Conservation (phyloP, 306 rosid genomes). For the Alnus rubra region DNA sequence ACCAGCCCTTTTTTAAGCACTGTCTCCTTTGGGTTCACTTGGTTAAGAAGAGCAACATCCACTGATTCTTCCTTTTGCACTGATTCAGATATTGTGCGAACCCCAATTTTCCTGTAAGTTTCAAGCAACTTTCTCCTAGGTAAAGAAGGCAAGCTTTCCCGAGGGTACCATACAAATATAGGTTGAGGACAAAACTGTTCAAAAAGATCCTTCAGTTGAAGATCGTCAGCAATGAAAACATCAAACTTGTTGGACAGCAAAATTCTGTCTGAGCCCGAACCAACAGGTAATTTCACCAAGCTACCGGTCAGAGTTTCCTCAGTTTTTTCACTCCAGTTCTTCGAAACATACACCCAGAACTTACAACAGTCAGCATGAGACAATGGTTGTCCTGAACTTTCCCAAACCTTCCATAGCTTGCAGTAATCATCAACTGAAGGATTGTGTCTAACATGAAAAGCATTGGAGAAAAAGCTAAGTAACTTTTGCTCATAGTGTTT, state of each 20-base stretch:
- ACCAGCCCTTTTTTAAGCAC: conserved; percentile 45
- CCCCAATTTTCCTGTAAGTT: conserved; percentile 57
- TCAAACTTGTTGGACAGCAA: conserved; percentile 44
- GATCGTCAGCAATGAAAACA: conserved; percentile 66
- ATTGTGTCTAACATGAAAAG: conserved; percentile 37
- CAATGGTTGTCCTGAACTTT: conserved; percentile 36
- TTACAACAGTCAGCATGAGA: conserved; percentile 50
- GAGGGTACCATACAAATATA: conserved; percentile 78
- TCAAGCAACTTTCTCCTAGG: conserved; percentile 41
- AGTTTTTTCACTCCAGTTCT: conserved; percentile 26
- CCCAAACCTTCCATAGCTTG: conserved; percentile 71
- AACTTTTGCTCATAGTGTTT: conserved; percentile 34
- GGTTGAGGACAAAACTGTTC: conserved; percentile 29
- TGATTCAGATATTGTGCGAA: conserved; percentile 54
- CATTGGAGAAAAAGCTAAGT: conserved; percentile 43
- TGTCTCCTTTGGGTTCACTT: conserved; percentile 24
- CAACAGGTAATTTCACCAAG: conserved; percentile 57
- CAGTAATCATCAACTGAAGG: conserved; percentile 60
- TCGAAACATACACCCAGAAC: conserved; percentile 58
- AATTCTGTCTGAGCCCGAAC: conserved; percentile 35
- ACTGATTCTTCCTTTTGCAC: conserved; percentile 41
- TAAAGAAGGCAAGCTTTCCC: conserved; percentile 33
- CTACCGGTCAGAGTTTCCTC: conserved; percentile 35
- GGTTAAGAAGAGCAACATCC: conserved; percentile 20
- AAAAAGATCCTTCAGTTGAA: conserved; percentile 60